These are phyloP conservation scores for Peniophora sp. DNA, from an alignment of 1,284 basidiomycete species.

Conservation along the genomic window DNA sequence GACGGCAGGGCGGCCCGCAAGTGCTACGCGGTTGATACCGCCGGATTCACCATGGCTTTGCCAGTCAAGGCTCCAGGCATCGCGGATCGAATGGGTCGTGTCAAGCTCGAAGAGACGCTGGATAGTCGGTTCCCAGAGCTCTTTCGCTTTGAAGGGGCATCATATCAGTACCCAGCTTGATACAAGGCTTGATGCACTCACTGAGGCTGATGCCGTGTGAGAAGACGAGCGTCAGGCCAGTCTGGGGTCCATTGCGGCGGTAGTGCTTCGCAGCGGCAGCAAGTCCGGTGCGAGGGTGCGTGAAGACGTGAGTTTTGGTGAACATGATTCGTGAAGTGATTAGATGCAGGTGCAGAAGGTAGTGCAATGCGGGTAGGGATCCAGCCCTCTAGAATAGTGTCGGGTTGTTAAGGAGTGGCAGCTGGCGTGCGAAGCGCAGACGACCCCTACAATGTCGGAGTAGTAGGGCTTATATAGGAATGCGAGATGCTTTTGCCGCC, in stretches of 20 bases:
- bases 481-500: no score
- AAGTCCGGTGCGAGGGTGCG: neutral
- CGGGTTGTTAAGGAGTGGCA: no score
- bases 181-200: neutral
- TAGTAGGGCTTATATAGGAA: no score
- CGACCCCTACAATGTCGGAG: no score
- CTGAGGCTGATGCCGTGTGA: neutral
- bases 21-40: neutral
- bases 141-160: neutral
- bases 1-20: neutral
- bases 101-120: neutral
- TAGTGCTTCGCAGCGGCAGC: neutral
- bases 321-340: neutral
- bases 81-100: neutral
- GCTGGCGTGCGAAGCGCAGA: no score
- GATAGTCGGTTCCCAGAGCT: constrained; percentile 1
- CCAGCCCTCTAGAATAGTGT: no score
- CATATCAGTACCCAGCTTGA: neutral
- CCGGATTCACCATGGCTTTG: constrained; percentile 1
- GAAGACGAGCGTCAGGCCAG: neutral
- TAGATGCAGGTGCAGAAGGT: no score
- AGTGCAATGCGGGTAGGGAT: no score
- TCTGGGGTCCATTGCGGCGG: neutral
- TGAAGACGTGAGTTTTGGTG: neutral
- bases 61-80: constrained; percentile 1